Evolutionary conservation across 192 early-diverging fungal genomes (phyloP), one percentile per base, ranked within the genome.

Genomic region (Umbelopsis sp.): DNA sequence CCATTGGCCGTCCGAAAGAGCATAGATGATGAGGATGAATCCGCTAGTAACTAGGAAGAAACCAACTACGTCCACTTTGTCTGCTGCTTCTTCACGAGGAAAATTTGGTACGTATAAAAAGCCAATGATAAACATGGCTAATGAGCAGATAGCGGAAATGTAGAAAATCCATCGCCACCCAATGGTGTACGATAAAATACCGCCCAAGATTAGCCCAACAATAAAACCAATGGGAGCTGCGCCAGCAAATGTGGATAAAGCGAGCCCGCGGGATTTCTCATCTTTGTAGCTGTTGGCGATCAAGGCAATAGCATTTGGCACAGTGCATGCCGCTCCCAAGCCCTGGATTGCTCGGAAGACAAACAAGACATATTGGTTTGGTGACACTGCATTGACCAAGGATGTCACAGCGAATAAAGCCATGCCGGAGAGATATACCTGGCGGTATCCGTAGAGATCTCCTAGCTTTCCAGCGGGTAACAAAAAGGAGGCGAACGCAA

Each of bases 141-240:
- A 44, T 6, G 74, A 75, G 71, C 75, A 77, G 30, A 80, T 76
- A 18, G 79, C 72, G 10, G 79, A 80, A 2, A 80, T 80, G 53
- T 77, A 80, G 35, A 80, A 80, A 44, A 80, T 80, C 27, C 76
- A 80, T 66, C 76, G 68, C 79, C 79, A 80, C 11, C 79, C 79
- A 45, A 77, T 72, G 15, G 79, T 80, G 5, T 69, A 74, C 3
- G 75, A 72, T 44, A 80, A 71, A 21, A 80, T 75, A 27, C 79
- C 79, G 30, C 79, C 79, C 1, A 80, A 49, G 50, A 80, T 70
- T 12, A 80, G 58, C 12, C 79, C 79, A 23, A 80, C 69, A 22
- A 72, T 72, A 41, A 66, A 66, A 1, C 65, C 65, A 22, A 66
- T 48, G 9, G 65, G 45, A 13, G 37, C 65, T 6, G 65, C 41